These are phyloP conservation scores for Arthrocladium fulminans DNA, from an alignment of 2,329 filamentous ascomycete genomes.

Conservation along the genomic window DNA sequence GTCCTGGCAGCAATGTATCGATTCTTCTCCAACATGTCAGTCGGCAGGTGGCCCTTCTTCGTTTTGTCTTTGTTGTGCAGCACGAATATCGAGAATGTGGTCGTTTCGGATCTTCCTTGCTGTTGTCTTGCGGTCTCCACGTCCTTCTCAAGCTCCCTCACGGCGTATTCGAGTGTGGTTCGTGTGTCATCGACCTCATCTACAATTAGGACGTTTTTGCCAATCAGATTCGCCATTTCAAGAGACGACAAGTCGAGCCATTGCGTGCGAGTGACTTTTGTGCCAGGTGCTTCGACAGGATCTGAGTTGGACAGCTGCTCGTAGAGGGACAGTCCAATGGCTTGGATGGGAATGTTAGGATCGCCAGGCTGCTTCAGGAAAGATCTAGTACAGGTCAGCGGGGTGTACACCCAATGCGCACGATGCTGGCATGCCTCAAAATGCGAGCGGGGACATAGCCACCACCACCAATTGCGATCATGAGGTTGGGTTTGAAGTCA, in stretches of 20 bases:
- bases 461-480: conserved; percentile 96
- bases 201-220: conserved; percentile 85
- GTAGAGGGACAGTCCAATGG: conserved; percentile 95
- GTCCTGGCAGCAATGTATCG: conserved; percentile 81
- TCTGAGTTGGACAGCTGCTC: conserved; percentile 62
- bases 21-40: conserved; percentile 59
- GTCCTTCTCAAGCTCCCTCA: conserved; percentile 89
- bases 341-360: conserved; percentile 97
- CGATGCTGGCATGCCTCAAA: conserved; percentile 53
- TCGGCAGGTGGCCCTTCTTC: conserved; percentile 81
- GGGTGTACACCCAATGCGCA: background rate
- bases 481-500: conserved; percentile 84
- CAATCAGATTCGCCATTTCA: conserved; percentile 79
- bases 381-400: conserved; percentile 42
- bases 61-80: conserved; percentile 98
- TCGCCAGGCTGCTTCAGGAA: conserved; percentile 84
- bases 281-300: conserved; percentile 69
- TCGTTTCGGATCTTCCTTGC: conserved; percentile 61
- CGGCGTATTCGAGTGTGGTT: conserved; percentile 88
- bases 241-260: conserved; percentile 88
- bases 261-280: conserved; percentile 93
- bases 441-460: conserved; percentile 97
- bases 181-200: conserved; percentile 94
- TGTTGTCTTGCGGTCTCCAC: conserved; percentile 70
- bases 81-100: conserved; percentile 89